These are phyloP conservation scores for Rhodotorula sp. DNA, from an alignment of 1,284 basidiomycete species.

Conservation along the genomic window DNA sequence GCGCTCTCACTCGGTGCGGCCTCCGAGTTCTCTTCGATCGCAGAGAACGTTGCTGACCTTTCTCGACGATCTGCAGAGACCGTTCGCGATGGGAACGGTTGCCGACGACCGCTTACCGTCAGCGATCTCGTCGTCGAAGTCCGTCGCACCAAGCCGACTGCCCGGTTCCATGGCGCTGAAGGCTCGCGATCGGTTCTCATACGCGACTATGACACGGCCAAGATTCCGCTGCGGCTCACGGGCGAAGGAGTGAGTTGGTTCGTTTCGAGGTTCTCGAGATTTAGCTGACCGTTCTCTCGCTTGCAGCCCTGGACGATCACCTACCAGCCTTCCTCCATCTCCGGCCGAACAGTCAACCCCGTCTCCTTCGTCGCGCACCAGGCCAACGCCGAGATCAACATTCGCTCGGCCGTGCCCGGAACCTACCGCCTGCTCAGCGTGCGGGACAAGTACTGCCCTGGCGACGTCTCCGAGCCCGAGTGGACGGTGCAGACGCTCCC, in stretches of 20 bases:
- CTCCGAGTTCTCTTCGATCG: not conserved
- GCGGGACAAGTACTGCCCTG: constrained; percentile 78
- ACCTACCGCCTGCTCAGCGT: constrained; percentile 73
- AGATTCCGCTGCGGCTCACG: constrained; percentile 75
- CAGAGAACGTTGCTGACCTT: not conserved
- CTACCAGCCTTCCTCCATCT: constrained; percentile 57
- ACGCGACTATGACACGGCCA: constrained; percentile 71
- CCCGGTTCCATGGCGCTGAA: constrained; percentile 70
- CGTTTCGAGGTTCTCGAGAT: not conserved
- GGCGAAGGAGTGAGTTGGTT: constrained; percentile 70
- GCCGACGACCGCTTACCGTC: constrained; percentile 73
- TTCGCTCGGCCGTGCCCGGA: constrained; percentile 57
- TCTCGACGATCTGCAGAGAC: constrained; percentile 10
- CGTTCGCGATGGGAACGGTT: constrained; percentile 72
- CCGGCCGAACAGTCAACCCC: not conserved
- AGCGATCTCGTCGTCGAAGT: constrained; percentile 79
- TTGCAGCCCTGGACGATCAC: constrained; percentile 78
- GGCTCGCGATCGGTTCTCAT: constrained; percentile 56
- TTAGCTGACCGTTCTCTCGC: no score
- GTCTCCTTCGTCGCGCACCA: constrained; percentile 17
- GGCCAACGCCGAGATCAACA: constrained; percentile 40
- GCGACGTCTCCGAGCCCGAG: constrained; percentile 61
- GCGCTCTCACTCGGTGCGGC: constrained; percentile 56
- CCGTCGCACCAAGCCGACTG: constrained; percentile 81
- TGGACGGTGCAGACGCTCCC: constrained; percentile 75